phyloP scores from a whole-genome alignment of 305 asterid genomes.

The Fraxinus angustifolia region DNA sequence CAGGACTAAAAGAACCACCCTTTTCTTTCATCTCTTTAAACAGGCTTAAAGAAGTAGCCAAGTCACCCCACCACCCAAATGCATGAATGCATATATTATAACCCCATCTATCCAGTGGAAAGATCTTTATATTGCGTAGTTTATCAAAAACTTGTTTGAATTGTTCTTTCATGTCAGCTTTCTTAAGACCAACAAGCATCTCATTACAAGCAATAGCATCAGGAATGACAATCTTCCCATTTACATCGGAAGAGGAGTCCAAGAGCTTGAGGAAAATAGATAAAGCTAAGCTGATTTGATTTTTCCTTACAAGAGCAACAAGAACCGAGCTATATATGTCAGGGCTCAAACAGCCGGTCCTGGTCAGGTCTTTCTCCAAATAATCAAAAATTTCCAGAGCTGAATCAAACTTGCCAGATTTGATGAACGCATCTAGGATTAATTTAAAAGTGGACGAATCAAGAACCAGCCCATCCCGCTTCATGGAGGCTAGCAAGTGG shows the following conservation, averaged over 20 bases:
- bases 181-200: constrained; percentile 78
- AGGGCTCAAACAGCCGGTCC: constrained; percentile 39
- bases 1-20: constrained; percentile 56
- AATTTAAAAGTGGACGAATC: constrained; percentile 60
- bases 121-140: constrained; percentile 51
- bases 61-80: constrained; percentile 82
- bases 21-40: constrained; percentile 91
- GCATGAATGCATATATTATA: constrained; percentile 83
- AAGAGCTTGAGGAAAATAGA: constrained; percentile 66
- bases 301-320: constrained; percentile 68
- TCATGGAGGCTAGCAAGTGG: constrained; percentile 53
- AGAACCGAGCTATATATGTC: constrained; percentile 64
- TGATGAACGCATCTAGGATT: constrained; percentile 67
- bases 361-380: constrained; percentile 48
- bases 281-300: constrained; percentile 61
- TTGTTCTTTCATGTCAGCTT: constrained; percentile 60
- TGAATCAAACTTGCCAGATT: constrained; percentile 58
- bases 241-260: constrained; percentile 32
- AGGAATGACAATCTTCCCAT: constrained; percentile 35
- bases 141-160: constrained; percentile 53
- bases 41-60: constrained; percentile 53
- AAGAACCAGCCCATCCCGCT: constrained; percentile 46
- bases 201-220: constrained; percentile 78
- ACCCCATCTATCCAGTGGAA: constrained; percentile 71
- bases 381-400: constrained; percentile 62